Conservation (phyloP, 2,329 filamentous ascomycete genomes). For the Diaporthe amygdali region DNA sequence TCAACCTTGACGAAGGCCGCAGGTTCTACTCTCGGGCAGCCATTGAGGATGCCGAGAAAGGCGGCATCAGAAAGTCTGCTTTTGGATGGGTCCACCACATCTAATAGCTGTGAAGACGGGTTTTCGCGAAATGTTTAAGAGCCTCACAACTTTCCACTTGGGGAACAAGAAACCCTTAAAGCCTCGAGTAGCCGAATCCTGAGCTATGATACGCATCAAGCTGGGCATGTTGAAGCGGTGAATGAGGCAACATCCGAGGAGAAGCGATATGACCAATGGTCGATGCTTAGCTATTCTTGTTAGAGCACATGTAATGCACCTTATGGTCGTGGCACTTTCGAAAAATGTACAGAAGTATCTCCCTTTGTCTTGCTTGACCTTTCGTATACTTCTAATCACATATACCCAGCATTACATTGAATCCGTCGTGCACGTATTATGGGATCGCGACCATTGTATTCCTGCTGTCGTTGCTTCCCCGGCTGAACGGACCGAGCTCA, state of each 20-base stretch:
- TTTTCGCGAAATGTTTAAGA: no score
- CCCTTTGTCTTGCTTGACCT: neutral
- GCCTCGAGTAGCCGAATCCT: neutral
- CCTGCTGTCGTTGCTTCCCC: neutral
- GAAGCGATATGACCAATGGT: no score
- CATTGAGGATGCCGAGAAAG: conserved; percentile 16
- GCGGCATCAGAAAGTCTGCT: neutral
- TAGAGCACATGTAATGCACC: neutral
- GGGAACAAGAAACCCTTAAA: no score
- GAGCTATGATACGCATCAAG: neutral
- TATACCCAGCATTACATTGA: no score
- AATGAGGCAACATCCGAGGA: neutral
- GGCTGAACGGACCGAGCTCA: no score
- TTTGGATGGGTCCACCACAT: conserved; percentile 29
- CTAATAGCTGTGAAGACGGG: neutral
- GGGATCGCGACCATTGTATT: no score
- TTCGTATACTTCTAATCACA: no score
- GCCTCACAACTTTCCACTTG: no score
- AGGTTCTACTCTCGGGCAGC: conserved; percentile 24
- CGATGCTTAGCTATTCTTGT: neutral
- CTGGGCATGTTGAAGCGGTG: neutral
- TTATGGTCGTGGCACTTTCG: neutral
- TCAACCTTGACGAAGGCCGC: conserved; percentile 40
- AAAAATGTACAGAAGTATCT: neutral
- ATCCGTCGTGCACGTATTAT: no score